Conservation (phyloP, 768 basidiomycete genomes). For the Suillus subalutaceus region DNA sequence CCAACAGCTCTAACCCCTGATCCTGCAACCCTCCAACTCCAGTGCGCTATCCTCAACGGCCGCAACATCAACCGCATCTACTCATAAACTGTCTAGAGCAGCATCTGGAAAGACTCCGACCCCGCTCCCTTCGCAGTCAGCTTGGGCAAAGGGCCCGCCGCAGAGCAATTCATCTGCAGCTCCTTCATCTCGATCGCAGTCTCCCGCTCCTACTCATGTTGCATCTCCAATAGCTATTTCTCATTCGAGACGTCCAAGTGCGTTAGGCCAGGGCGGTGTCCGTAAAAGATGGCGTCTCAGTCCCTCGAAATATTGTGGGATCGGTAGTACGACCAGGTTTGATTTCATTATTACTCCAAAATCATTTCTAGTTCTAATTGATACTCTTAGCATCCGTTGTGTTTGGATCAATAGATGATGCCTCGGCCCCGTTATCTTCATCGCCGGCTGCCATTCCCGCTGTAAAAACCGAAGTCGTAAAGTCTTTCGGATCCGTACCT, state of each 20-base stretch:
- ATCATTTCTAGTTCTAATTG: conserved; percentile 5
- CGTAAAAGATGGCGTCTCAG: conserved; percentile 79
- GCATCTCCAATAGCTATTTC: conserved; percentile 49
- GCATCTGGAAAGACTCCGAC: conserved; percentile 72
- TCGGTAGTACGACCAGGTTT: conserved; percentile 69
- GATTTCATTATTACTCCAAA: conserved; percentile 21
- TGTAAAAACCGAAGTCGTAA: conserved; percentile 72
- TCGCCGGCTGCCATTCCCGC: conserved; percentile 72
- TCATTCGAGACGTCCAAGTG: conserved; percentile 76
- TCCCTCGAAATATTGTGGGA: conserved; percentile 63
- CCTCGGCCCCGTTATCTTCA: conserved; percentile 73
- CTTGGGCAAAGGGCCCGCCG: conserved; percentile 91
- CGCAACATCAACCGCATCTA: too few relatives aligned
- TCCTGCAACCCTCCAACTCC: too few relatives aligned
- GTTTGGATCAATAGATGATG: conserved; percentile 91
- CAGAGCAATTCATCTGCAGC: conserved; percentile 49
- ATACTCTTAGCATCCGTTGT: conserved; percentile 62
- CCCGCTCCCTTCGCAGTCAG: conserved; percentile 79
- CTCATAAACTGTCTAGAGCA: too few relatives aligned
- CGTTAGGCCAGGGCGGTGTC: conserved; percentile 71
- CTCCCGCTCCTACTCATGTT: conserved; percentile 62
- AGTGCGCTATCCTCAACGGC: too few relatives aligned
- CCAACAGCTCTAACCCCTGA: too few relatives aligned
- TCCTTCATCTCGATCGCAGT: conserved; percentile 75
- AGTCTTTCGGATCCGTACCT: conserved; percentile 80